phyloP scores from a whole-genome alignment of 805 yeast species.

The Candida oleophila region DNA sequence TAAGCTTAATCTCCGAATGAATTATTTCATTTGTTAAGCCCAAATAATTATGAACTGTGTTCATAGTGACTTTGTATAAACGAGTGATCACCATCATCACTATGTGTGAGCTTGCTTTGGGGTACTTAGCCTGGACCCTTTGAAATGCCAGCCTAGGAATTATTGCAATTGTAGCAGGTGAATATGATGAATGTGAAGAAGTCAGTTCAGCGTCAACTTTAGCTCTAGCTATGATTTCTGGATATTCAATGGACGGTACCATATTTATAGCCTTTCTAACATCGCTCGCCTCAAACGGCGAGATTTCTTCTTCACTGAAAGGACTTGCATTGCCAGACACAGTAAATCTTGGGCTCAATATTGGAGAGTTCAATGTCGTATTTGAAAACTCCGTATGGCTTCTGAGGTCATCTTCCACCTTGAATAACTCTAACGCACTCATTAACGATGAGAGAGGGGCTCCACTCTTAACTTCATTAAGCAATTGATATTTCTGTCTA shows the following conservation, averaged over 20 bases:
- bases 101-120: constrained; percentile 88
- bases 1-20: constrained; percentile 69
- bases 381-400: background rate
- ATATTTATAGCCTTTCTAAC: background rate
- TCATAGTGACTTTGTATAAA: constrained; percentile 85
- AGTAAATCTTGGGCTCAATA: constrained; percentile 2
- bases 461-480: constrained; percentile 81
- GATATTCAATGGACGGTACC: constrained; percentile 11
- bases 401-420: constrained; percentile 6
- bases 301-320: background rate
- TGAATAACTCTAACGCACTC: constrained; percentile 74
- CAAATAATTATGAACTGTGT: constrained; percentile 82
- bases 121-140: constrained; percentile 69
- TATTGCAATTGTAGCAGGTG: constrained; percentile 77
- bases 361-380: background rate
- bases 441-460: constrained; percentile 82
- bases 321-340: background rate
- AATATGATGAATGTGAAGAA: background rate
- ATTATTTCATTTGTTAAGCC: constrained; percentile 82
- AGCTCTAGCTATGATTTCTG: constrained; percentile 70
- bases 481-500: constrained; percentile 63
- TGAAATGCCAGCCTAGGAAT: constrained; percentile 85
- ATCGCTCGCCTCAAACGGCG: background rate
- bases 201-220: constrained; percentile 15
- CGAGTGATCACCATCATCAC: constrained; percentile 89